Evolutionary conservation across 1,284 basidiomycete species (phyloP), one percentile per base, ranked within the genome.

Genomic region (Wolfiporia cocos): DNA sequence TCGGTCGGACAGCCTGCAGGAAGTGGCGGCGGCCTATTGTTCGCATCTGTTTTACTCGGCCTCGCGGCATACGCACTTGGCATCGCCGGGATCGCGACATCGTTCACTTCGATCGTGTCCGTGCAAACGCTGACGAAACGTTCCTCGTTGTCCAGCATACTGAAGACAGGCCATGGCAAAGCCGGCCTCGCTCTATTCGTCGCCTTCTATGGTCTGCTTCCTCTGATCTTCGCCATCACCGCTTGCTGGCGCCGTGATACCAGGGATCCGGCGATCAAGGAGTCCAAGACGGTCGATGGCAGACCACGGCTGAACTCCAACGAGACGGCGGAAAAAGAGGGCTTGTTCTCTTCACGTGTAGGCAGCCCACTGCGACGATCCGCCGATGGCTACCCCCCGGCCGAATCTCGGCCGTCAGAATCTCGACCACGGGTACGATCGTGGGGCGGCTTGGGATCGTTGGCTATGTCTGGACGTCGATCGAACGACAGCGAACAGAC

Each of bases 101-200:
- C 83, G 9, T 86, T 88, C 61, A 79, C 77, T 0, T 72, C 79
- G 20, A 68, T 74, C 41, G 50, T 49, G 39, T 55, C 56, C 30
- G 35, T 51, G 34, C 43, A 52, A 18, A 14, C 39, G 6, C 10
- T 67, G 15, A 44, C 51, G 38, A 70, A 63, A 50, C 62, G 67
- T 28, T 55, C 62, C 35, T 47, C 52, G 1, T 46, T 51, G 12
- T 51, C 53, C 30, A 37, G 50, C 11, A 57, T 71, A 50, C 63
- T 88, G 30, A 66, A 64, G 47, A 87, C 85, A 3, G 56, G 58
- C 9, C 86, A 88, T 53, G 76, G 79, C 19, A 68, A 69, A 53
- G 76, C 71, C 1, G 81, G 81, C 30, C 61, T 87, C 34, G 72
- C 69, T 15, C 68, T 88, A 14, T 83, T 81, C 54, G 49, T 74